Evolutionary conservation across 331 rosid genomes (phyloP), one percentile per base, ranked within the genome.

Genomic region (Arachis monticola): DNA sequence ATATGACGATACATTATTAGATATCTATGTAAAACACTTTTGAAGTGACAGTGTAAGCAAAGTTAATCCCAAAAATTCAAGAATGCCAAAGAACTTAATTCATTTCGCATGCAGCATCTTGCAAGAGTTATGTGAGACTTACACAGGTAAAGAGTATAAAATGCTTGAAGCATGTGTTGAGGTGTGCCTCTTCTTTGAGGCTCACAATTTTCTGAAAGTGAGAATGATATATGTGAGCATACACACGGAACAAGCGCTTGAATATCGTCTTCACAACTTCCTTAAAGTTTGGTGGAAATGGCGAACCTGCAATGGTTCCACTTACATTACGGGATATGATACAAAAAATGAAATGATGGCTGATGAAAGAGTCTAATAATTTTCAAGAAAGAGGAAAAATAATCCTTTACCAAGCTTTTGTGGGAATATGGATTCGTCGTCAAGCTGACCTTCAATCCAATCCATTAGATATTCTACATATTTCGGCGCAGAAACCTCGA

Each of bases 121-220:
- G 2, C 31, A 6, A 42, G 27, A 48, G 72, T 51, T 50, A 13
- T n/a, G 55, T 31, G 53, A 70, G 74, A 81, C 99, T 95, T 89
- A 95, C 98, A 74, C 91, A 89, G 73, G 98, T 95, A 72, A 95
- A 95, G 72, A 95, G 96, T 76, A 95, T 95, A 86, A 95, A 95
- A 92, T 92, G 99, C 96, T 95, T 95, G 93, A 95, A 95, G 96
- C 99, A 95, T 51, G 99, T 95, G 80, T 95, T 95, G 40, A 95
- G 82, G 88, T 95, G 98, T 75, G 99, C 99, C 89, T 95, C 99
- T 79, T 95, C 99, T 91, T 95, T 95, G 59, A 95, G 96, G 88
- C 96, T 90, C 87, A 95, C 98, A 75, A 95, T 95, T 86, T 95
- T 95, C 91, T 96, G 99, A 68, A 96, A 96, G 88, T 96, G 98